These are phyloP conservation scores for Aspergillus sp. DNA, from an alignment of 2,329 filamentous ascomycete genomes.

Conservation along the genomic window DNA sequence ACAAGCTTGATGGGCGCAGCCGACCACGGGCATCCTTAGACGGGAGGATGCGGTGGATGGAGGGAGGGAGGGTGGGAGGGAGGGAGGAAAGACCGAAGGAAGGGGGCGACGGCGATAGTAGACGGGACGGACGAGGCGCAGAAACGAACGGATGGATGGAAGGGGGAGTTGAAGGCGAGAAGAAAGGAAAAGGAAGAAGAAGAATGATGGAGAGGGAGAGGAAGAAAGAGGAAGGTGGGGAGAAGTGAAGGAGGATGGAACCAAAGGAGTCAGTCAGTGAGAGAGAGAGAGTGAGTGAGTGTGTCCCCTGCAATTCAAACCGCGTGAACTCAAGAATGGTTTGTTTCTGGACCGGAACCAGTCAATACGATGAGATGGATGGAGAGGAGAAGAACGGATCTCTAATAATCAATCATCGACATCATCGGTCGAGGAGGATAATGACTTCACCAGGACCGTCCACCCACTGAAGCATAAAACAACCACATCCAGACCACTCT, in stretches of 20 bases:
- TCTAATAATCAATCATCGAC: not conserved
- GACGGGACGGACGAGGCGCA: not conserved
- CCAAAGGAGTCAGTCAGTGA: not conserved
- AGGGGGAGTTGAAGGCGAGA: slow-evolving; percentile 3
- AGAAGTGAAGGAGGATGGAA: slow-evolving; percentile 4
- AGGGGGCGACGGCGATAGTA: not conserved
- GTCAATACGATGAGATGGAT: too few species aligned
- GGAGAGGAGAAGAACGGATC: too few species aligned
- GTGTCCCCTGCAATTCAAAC: not conserved
- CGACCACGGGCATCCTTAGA: slow-evolving; percentile 12
- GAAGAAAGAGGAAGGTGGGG: slow-evolving; percentile 11
- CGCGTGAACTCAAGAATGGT: not conserved
- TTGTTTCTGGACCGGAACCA: not conserved
- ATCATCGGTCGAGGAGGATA: not conserved
- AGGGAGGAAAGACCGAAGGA: not conserved
- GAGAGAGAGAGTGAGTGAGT: too few species aligned
- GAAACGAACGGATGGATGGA: not conserved
- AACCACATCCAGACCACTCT: not conserved
- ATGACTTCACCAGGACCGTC: not conserved
- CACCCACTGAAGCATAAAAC: not conserved
- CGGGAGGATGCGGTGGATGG: not conserved
- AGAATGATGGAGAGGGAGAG: slow-evolving; percentile 4
- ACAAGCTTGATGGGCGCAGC: slow-evolving; percentile 9
- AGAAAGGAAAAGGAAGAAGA: not conserved
- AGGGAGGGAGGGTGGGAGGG: not conserved